phyloP scores from a whole-genome alignment of 2,329 filamentous ascomycete species.

The Phialocephala sp. region DNA sequence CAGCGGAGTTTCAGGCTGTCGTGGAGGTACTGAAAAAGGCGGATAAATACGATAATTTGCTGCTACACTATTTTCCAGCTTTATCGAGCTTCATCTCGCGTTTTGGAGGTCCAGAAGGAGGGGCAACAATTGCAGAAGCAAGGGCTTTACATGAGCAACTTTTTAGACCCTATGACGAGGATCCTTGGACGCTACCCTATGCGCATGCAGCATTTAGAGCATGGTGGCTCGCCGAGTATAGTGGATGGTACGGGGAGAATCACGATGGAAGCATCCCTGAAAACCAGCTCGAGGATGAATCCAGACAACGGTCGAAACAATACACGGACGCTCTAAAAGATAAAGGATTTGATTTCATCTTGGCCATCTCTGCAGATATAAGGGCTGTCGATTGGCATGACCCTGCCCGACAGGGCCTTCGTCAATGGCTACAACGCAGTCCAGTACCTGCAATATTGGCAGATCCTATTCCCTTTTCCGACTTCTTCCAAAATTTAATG shows the following conservation, averaged over 20 bases:
- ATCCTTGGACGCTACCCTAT: constrained; percentile 74
- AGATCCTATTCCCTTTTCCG: constrained; percentile 72
- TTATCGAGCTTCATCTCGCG: constrained; percentile 77
- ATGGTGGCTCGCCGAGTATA: constrained; percentile 94
- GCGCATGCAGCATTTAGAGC: constrained; percentile 79
- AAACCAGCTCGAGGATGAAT: constrained; percentile 70
- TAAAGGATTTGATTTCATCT: constrained; percentile 88
- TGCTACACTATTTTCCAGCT: constrained; percentile 81
- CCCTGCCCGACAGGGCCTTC: constrained; percentile 80
- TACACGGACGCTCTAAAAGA: constrained; percentile 83
- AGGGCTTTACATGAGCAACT: constrained; percentile 73
- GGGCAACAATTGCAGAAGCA: constrained; percentile 69
- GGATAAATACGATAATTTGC: constrained; percentile 75
- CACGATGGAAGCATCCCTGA: constrained; percentile 62
- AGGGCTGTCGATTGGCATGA: constrained; percentile 86
- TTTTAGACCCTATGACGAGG: constrained; percentile 67
- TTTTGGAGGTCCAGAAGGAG: constrained; percentile 79
- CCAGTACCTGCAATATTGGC: constrained; percentile 66
- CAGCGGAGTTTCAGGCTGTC: constrained; percentile 76
- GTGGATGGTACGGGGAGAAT: constrained; percentile 83
- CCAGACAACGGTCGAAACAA: constrained; percentile 71
- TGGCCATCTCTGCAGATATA: constrained; percentile 83
- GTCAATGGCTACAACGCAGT: constrained; percentile 83
- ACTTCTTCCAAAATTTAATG: constrained; percentile 72
- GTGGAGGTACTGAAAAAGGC: constrained; percentile 70